Conservation (phyloP, 1,284 basidiomycete species). For the Microbotryum lychnidis-dioicae region DNA sequence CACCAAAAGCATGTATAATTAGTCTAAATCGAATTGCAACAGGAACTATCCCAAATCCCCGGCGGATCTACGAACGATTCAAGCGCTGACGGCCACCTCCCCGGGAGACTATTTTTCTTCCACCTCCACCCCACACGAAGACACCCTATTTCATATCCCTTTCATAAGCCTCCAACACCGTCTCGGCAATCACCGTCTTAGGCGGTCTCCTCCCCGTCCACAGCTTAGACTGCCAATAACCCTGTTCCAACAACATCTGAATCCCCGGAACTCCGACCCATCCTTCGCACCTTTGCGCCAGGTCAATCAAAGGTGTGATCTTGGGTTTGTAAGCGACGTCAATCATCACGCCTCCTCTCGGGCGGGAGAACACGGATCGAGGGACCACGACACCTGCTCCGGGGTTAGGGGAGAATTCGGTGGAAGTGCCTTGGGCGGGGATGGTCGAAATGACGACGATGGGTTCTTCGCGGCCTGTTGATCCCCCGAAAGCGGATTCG, state of each 20-base stretch:
- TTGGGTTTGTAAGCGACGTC: constrained; percentile 87
- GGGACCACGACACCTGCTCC: constrained; percentile 53
- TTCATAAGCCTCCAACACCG: constrained; percentile 37
- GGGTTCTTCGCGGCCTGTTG: constrained; percentile 44
- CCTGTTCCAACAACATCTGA: constrained; percentile 78
- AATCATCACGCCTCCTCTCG: constrained; percentile 58
- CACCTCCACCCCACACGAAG: too few species aligned
- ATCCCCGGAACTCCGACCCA: constrained; percentile 72
- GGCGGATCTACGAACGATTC: too few species aligned
- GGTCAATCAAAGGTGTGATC: constrained; percentile 42
- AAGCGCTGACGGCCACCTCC: too few species aligned
- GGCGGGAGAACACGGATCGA: constrained; percentile 40
- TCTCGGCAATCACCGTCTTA: constrained; percentile 41
- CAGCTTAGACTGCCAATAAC: constrained; percentile 58
- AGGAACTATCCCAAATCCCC: too few species aligned
- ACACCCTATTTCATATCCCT: constrained; percentile 4
- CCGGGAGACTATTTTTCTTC: too few species aligned
- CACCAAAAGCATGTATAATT: too few species aligned
- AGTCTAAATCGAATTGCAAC: too few species aligned
- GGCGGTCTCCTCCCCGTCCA: constrained; percentile 43
- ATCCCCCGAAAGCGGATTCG: constrained; percentile 47
- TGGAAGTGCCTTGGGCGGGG: constrained; percentile 60
- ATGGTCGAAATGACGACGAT: constrained; percentile 76
- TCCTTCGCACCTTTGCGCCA: constrained; percentile 43
- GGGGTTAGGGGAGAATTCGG: constrained; percentile 38